These are phyloP conservation scores for Thielaviopsis populi DNA, from an alignment of 2,329 filamentous ascomycete genomes.

Conservation along the genomic window DNA sequence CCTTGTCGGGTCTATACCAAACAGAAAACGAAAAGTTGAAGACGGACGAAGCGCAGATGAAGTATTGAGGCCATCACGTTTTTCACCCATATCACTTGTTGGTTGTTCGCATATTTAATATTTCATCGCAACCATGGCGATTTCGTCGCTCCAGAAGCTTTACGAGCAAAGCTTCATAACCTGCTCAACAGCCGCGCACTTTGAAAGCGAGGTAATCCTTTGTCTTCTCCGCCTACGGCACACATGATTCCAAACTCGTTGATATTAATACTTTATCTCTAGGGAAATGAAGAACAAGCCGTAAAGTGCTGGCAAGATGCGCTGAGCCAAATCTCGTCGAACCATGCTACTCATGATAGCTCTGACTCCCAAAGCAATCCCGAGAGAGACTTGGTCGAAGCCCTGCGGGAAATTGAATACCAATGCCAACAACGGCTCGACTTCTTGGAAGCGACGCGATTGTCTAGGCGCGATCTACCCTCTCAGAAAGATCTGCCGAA, in stretches of 20 bases:
- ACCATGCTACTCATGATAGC: constrained; percentile 44
- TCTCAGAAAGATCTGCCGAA: not conserved
- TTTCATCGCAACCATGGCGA: constrained; percentile 28
- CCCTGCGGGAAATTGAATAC: constrained; percentile 65
- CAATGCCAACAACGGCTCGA: constrained; percentile 92
- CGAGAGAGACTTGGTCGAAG: constrained; percentile 68
- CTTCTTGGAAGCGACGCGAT: constrained; percentile 63
- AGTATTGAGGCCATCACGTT: not conserved
- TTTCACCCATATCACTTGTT: not conserved
- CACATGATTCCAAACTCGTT: not conserved
- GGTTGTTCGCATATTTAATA: not conserved
- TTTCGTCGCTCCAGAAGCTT: constrained; percentile 77
- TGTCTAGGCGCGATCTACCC: constrained; percentile 34
- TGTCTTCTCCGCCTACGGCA: not conserved
- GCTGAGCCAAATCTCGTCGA: constrained; percentile 74
- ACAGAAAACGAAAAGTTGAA: not conserved
- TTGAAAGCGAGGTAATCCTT: constrained; percentile 64
- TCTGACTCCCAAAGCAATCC: constrained; percentile 64
- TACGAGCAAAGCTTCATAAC: constrained; percentile 94
- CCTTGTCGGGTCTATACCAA: not conserved
- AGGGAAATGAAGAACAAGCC: constrained; percentile 87
- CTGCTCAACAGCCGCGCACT: constrained; percentile 91
- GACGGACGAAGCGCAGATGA: not conserved
- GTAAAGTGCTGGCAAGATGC: constrained; percentile 80
- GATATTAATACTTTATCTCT: constrained; percentile 12